Evolutionary conservation across 768 basidiomycete genomes (phyloP).

Genomic region (Kwoniella dejecticola): DNA sequence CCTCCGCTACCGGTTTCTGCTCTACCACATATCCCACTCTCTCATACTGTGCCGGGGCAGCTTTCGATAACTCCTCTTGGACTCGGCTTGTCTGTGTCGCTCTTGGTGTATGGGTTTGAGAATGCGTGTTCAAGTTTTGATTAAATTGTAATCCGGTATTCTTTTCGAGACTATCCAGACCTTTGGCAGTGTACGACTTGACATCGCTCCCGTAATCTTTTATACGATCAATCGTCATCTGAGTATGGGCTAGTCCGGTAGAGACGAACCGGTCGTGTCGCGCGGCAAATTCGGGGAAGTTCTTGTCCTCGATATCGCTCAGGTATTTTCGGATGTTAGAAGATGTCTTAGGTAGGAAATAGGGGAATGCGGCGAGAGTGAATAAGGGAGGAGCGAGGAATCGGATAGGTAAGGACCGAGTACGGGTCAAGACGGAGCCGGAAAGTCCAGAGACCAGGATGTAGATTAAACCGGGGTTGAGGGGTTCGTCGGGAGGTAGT

Average conservation of each 20-base stretch:
- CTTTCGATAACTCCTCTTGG: too few species aligned
- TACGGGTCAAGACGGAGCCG: conserved; percentile 81
- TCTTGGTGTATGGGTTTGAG: too few species aligned
- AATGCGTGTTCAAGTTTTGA: too few species aligned
- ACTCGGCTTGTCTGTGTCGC: neutral
- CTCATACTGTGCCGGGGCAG: conserved; percentile 26
- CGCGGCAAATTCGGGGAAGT: conserved; percentile 70
- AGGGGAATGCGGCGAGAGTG: conserved; percentile 67
- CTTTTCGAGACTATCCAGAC: conserved; percentile 66
- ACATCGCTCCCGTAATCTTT: conserved; percentile 56
- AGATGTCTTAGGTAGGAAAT: conserved; percentile 85
- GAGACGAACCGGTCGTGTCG: conserved; percentile 60
- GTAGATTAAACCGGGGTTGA: conserved; percentile 88
- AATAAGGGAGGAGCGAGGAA: conserved; percentile 74
- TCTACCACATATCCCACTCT: conserved; percentile 52
- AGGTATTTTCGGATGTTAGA: conserved; percentile 69
- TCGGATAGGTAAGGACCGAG: conserved; percentile 69
- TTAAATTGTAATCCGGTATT: conserved; percentile 72
- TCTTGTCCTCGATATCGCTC: conserved; percentile 68
- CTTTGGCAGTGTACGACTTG: conserved; percentile 57
- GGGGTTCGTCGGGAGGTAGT: conserved; percentile 73
- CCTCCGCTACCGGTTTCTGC: conserved; percentile 51
- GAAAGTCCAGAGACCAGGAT: conserved; percentile 84
- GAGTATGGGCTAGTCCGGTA: conserved; percentile 32
- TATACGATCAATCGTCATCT: conserved; percentile 61